Evolutionary conservation across 768 basidiomycete species (phyloP).

Genomic region (Kwoniella dejecticola): DNA sequence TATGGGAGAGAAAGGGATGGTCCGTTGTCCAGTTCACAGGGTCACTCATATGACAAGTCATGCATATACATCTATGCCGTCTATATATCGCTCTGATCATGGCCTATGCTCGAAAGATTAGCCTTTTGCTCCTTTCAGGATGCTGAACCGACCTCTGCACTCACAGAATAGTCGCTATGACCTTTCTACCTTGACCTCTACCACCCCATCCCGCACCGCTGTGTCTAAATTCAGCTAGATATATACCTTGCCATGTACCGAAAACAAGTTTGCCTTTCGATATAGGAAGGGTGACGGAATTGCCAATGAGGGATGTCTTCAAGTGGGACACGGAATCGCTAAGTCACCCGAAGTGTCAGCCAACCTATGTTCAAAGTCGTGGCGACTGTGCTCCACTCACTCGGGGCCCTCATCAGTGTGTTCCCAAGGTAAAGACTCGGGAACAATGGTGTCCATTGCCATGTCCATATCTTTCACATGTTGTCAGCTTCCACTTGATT

Average conservation of each 20-base stretch:
- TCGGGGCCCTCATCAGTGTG: constrained; percentile 93
- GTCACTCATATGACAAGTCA: constrained; percentile 11
- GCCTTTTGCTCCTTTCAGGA: background rate
- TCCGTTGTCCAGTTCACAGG: constrained; percentile 34
- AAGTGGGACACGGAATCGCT: constrained; percentile 91
- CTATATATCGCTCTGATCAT: background rate
- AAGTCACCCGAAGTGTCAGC: constrained; percentile 2
- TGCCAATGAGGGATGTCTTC: constrained; percentile 81
- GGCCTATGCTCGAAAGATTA: background rate
- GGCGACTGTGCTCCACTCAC: constrained; percentile 59
- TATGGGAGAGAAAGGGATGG: constrained; percentile 57
- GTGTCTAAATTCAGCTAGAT: constrained; percentile 67
- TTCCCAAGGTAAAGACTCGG: constrained; percentile 75
- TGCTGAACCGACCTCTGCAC: background rate
- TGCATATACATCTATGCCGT: background rate
- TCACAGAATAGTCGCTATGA: constrained; percentile 50
- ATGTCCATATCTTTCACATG: constrained; percentile 81
- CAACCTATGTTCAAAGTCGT: background rate
- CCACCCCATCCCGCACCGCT: constrained; percentile 47
- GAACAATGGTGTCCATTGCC: constrained; percentile 82
- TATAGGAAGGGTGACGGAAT: constrained; percentile 80
- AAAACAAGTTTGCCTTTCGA: constrained; percentile 72
- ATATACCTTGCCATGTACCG: constrained; percentile 95
- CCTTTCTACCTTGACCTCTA: constrained; percentile 41
- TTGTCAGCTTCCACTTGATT: background rate